These are phyloP conservation scores for Rhodotorula babjevae DNA, from an alignment of 768 basidiomycete genomes.

Conservation along the genomic window DNA sequence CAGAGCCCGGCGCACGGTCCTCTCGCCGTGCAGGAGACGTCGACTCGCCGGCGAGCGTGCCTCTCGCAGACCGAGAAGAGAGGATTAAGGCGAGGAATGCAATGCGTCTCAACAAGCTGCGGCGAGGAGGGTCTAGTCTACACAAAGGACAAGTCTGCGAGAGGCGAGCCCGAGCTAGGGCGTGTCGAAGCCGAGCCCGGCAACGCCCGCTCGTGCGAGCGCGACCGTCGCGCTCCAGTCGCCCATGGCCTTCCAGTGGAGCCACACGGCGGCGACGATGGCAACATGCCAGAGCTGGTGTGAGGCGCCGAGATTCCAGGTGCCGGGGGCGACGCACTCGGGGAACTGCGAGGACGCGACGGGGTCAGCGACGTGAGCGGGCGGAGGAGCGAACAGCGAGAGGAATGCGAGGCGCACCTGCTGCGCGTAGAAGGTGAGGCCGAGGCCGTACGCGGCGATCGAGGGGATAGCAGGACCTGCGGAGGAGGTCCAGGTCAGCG, in stretches of 20 bases:
- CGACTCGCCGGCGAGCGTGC: no score
- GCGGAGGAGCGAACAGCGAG: neutral
- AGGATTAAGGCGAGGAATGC: no score
- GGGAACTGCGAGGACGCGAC: slow-evolving; percentile 12
- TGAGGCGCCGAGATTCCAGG: slow-evolving; percentile 19
- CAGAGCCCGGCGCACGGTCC: no score
- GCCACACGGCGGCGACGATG: slow-evolving; percentile 38
- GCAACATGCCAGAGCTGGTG: slow-evolving; percentile 10
- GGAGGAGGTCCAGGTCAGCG: neutral
- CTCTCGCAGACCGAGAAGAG: no score
- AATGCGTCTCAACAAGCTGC: no score
- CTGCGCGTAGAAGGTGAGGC: slow-evolving; percentile 36
- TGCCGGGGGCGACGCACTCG: slow-evolving; percentile 21
- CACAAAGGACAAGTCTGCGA: no score
- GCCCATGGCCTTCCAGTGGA: slow-evolving; percentile 35
- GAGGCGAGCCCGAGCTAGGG: neutral
- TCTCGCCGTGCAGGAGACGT: no score
- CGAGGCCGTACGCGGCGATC: slow-evolving; percentile 31
- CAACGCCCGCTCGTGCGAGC: neutral
- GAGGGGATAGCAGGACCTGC: slow-evolving; percentile 32
- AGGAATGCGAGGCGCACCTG: neutral
- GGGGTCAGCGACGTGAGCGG: neutral
- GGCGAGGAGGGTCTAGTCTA: no score
- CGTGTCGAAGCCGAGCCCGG: neutral
- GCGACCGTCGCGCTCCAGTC: slow-evolving; percentile 14